phyloP scores from a whole-genome alignment of 2,329 filamentous ascomycete species.

The Hymenoscyphus infarciens region DNA sequence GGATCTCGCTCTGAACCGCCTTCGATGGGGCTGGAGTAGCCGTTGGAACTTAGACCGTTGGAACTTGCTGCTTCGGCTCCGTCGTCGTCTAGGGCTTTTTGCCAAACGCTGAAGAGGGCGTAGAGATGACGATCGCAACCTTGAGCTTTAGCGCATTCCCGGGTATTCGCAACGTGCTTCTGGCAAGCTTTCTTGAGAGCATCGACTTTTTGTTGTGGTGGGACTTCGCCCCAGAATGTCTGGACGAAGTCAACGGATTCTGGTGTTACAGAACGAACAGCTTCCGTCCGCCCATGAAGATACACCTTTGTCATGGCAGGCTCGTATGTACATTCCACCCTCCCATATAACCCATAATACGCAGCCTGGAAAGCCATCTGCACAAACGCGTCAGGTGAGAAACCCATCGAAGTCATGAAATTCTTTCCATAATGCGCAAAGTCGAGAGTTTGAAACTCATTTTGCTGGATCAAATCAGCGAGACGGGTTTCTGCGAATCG shows the following conservation, averaged over 20 bases:
- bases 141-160: conserved; percentile 81
- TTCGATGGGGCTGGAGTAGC: conserved; percentile 56
- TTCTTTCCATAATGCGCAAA: conserved; percentile 91
- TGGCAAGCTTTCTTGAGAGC: conserved; percentile 79
- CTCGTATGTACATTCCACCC: conserved; percentile 93
- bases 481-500: conserved; percentile 94
- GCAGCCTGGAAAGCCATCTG: conserved; percentile 99
- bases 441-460: conserved; percentile 90
- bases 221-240: conserved; percentile 91
- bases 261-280: conserved; percentile 78
- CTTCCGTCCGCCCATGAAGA: conserved; percentile 91
- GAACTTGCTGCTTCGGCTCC: conserved; percentile 49
- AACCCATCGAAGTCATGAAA: conserved; percentile 95
- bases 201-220: conserved; percentile 77
- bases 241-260: conserved; percentile 87
- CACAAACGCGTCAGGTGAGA: conserved; percentile 94
- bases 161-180: conserved; percentile 76
- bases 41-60: conserved; percentile 51
- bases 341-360: conserved; percentile 94
- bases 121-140: conserved; percentile 93
- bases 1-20: conserved; percentile 46
- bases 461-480: conserved; percentile 91
- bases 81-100: conserved; percentile 77
- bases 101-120: conserved; percentile 92
- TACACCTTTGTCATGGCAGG: conserved; percentile 97